Base-by-base conservation (phyloP, 2,329 filamentous ascomycete species). In the Myotisia sp. region DNA sequence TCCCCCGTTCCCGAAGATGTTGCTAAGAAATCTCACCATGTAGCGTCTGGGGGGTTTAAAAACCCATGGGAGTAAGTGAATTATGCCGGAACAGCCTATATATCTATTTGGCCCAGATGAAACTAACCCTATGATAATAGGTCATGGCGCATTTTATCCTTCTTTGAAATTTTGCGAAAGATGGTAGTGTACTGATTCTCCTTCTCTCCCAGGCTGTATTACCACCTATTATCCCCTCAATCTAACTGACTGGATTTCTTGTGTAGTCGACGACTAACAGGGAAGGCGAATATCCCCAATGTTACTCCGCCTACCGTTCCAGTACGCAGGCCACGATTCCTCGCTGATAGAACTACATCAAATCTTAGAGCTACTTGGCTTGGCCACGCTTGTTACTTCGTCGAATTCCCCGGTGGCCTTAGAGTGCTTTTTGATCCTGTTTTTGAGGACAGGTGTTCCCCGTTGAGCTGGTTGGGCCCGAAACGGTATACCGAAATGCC, bases 371-470 rank as follows among this genome's bases (percentile, higher is more conserved):
- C 86, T 21, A 95, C 87, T 26, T 94, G 87, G 87, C 74, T 95
- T 2, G 87, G 87, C 22, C 87, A 95, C 55, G 86, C 87, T 3
- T 93, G 85, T 62, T 93, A 85, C 62, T 86, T 83, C 49, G 74
- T 92, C 46, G 87, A 94, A 56, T 94, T 86, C 48, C 84, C 85
- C 2, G 70, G 71, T 9, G 87, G 87, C 1, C 65, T 95, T 34
- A 76, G 87, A 36, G 83, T 92, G 3, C 71, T 95, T 3, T 94
- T 93, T 54, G 87, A 94, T 50, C 87, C 87, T 1, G 86, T 94
- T 21, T 92, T 94, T 45, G 83, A 87, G 53, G 74, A 84, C 42
- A 75, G 83, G 47, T 94, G 87, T 60, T 76, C 78, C 19, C 87
- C 87, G 0, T 65, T 87, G 45, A 67, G 65, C 23, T 75, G 74